Conservation (phyloP, 441 rosid species). For the Bruguiera hainesii region DNA sequence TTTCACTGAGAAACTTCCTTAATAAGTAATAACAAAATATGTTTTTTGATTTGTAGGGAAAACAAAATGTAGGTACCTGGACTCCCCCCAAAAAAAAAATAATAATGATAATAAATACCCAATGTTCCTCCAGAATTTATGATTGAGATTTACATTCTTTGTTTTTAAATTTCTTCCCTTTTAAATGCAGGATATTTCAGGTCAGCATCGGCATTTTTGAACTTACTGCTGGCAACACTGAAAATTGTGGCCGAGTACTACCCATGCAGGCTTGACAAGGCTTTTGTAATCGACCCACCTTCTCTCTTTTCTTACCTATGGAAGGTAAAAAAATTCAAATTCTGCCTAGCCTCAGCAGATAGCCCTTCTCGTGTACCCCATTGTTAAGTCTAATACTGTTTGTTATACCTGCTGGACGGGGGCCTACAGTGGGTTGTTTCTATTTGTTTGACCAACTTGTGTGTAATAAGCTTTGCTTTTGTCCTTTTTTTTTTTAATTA, state of each 20-base stretch:
- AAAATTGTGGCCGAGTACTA: conserved; percentile 76
- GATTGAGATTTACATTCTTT: background rate
- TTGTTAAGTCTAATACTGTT: conserved; percentile 20
- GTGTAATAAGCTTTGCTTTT: background rate
- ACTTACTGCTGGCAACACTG: conserved; percentile 63
- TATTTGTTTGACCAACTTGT: conserved; percentile 25
- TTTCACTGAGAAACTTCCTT: conserved; percentile 17
- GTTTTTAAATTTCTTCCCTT: background rate
- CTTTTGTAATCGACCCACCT: conserved; percentile 91
- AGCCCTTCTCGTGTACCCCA: background rate
- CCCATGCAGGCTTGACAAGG: conserved; percentile 75
- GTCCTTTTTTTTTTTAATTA: background rate
- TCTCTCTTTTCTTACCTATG: conserved; percentile 81
- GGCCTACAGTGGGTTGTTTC: conserved; percentile 17
- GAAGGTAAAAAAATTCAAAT: conserved; percentile 63
- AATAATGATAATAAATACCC: background rate
- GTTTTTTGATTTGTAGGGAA: too few species aligned
- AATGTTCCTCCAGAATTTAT: conserved; percentile 16
- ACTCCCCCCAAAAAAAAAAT: too few species aligned
- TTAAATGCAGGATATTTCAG: conserved; percentile 78
- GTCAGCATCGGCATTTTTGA: conserved; percentile 87
- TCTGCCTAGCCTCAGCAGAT: background rate
- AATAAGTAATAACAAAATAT: background rate
- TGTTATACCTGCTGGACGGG: conserved; percentile 10
- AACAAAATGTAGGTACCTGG: too few species aligned